These are phyloP conservation scores for Fraxinus quadrangulata DNA, from an alignment of 257 asterid species.

Conservation along the genomic window DNA sequence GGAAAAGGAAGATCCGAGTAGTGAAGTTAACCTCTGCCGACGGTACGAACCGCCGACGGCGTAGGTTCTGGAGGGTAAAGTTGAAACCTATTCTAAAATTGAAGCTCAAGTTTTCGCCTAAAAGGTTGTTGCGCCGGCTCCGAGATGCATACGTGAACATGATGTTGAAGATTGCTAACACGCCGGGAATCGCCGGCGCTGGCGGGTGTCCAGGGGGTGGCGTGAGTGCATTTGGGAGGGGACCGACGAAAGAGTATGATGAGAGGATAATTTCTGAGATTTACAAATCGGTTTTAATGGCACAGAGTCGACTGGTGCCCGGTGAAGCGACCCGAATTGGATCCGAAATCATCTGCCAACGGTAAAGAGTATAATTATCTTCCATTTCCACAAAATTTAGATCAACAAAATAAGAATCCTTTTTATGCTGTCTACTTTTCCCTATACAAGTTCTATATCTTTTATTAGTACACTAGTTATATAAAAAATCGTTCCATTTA, in stretches of 20 bases:
- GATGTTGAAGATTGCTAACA: slow-evolving; percentile 35
- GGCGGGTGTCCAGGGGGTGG: slow-evolving; percentile 36
- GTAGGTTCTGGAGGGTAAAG: slow-evolving; percentile 39
- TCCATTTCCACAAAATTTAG: neutral
- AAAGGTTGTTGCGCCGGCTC: slow-evolving; percentile 30
- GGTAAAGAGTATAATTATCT: neutral
- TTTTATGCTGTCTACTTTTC: neutral
- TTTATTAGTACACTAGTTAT: neutral
- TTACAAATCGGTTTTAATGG: slow-evolving; percentile 38
- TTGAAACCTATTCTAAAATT: slow-evolving; percentile 31
- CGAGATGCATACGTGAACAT: slow-evolving; percentile 44
- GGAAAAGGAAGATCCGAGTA: slow-evolving; percentile 26
- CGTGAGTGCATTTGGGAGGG: slow-evolving; percentile 45
- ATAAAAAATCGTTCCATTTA: no score
- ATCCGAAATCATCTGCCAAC: neutral
- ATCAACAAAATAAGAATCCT: neutral
- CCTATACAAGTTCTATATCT: neutral
- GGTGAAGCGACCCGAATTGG: slow-evolving; percentile 39
- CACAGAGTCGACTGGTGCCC: slow-evolving; percentile 49
- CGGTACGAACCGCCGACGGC: slow-evolving; percentile 17
- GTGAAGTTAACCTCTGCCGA: slow-evolving; percentile 9
- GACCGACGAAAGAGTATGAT: slow-evolving; percentile 47
- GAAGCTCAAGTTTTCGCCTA: slow-evolving; percentile 37
- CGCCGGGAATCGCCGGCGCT: slow-evolving; percentile 27
- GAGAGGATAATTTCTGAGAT: slow-evolving; percentile 46